These are phyloP conservation scores for Aspergillus sp. DNA, from an alignment of 2,329 filamentous ascomycete genomes.

Conservation along the genomic window DNA sequence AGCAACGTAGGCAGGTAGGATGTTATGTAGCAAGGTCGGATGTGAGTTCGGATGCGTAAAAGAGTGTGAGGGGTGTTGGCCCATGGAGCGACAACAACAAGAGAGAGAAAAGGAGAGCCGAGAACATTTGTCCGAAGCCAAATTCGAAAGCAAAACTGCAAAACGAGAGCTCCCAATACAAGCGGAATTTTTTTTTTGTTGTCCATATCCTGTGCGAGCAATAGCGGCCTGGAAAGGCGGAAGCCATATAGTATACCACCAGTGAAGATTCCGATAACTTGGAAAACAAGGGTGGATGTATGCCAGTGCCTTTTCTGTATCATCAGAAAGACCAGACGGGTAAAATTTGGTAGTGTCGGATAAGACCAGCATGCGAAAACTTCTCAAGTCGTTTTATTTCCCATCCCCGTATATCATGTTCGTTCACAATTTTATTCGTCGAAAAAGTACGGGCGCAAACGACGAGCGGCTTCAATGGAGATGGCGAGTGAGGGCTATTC, in stretches of 20 bases:
- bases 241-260: slow-evolving; percentile 8
- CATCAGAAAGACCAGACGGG: slow-evolving; percentile 2
- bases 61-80: slow-evolving; percentile 17
- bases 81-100: slow-evolving; percentile 1
- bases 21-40: neutral
- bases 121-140: neutral
- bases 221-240: neutral
- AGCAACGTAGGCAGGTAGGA: slow-evolving; percentile 17
- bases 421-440: neutral
- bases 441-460: neutral
- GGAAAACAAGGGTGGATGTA: slow-evolving; percentile 12
- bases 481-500: neutral
- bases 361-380: slow-evolving; percentile 1
- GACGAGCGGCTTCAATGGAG: neutral
- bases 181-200: neutral
- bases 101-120: slow-evolving; percentile 3
- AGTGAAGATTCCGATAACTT: slow-evolving; percentile 2
- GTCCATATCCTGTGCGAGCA: neutral
- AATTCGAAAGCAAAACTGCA: neutral
- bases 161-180: neutral
- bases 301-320: neutral
- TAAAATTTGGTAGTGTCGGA: slow-evolving; percentile 6
- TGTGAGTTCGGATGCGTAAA: slow-evolving; percentile 3
- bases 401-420: neutral
- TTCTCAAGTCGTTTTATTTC: neutral